Conservation (phyloP, 306 rosid species). For the Arachis hypogaea region DNA sequence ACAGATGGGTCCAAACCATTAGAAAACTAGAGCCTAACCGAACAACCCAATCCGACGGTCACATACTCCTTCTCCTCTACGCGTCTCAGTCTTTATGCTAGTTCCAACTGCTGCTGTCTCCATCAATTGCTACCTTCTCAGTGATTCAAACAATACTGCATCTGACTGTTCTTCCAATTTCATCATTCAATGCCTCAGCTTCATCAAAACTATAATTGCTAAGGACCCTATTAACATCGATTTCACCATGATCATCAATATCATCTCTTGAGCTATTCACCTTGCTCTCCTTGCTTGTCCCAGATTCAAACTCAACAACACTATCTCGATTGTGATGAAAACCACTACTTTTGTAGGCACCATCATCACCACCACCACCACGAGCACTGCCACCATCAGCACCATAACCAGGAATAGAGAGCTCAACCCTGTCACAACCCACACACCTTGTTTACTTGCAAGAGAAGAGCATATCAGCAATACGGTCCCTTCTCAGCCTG, state of each 20-base stretch:
- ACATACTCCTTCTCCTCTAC: slow-evolving; percentile 10
- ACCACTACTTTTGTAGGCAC: slow-evolving; percentile 16
- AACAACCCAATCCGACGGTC: slow-evolving; percentile 48
- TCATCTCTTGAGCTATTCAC: too few species aligned
- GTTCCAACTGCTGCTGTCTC: too few species aligned
- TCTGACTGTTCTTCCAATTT: too few species aligned
- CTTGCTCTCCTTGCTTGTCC: slow-evolving; percentile 35
- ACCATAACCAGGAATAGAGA: slow-evolving; percentile 46
- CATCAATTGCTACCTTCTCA: slow-evolving; percentile 49
- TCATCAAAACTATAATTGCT: too few species aligned
- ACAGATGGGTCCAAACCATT: too few species aligned
- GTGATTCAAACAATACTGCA: too few species aligned
- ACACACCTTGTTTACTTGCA: slow-evolving; percentile 51
- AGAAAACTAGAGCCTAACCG: too few species aligned
- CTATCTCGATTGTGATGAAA: slow-evolving; percentile 51
- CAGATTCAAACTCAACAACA: slow-evolving; percentile 87
- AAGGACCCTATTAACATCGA: too few species aligned
- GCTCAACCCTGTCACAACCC: slow-evolving; percentile 72
- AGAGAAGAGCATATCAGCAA: slow-evolving; percentile 55
- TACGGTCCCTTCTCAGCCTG: slow-evolving; percentile 68
- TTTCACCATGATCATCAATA: too few species aligned
- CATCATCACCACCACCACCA: slow-evolving; percentile 30
- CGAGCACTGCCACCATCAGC: slow-evolving; percentile 29
- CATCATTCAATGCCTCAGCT: too few species aligned
- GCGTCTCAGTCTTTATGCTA: too few species aligned